A percentile compares a stretch with the other conserved stretches of the same genome.
Conservation (phyloP, 495 filamentous ascomycete genomes). For the Lasiosphaeriaceae sp. region DNA sequence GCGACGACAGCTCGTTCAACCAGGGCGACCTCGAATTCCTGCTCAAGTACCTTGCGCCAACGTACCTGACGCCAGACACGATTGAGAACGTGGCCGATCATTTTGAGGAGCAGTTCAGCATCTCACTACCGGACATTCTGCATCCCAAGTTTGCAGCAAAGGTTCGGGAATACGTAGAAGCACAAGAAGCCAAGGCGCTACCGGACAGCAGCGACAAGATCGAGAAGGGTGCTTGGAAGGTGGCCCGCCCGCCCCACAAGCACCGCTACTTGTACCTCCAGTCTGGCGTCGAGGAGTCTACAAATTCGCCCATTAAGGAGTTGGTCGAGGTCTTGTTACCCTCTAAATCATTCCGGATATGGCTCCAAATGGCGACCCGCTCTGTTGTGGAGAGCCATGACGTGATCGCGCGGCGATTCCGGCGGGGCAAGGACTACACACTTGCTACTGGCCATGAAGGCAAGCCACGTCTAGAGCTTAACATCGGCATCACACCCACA, state of each 20-base stretch:
- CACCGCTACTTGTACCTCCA: conserved; percentile 86
- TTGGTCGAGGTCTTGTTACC: conserved; percentile 76
- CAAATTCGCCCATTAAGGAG: conserved; percentile 62
- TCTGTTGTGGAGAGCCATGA: conserved; percentile 62
- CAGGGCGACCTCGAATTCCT: conserved; percentile 80
- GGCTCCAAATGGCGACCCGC: conserved; percentile 78
- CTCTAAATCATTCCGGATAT: conserved; percentile 82
- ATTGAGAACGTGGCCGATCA: conserved; percentile 73
- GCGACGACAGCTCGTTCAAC: conserved; percentile 51
- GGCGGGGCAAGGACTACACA: conserved; percentile 84
- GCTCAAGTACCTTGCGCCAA: conserved; percentile 80
- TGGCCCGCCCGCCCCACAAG: conserved; percentile 89
- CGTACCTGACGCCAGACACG: conserved; percentile 91
- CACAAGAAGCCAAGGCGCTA: conserved; percentile 52
- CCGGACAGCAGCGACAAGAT: conserved; percentile 51
- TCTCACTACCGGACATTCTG: conserved; percentile 74
- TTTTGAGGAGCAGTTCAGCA: conserved; percentile 77
- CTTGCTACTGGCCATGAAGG: conserved; percentile 81
- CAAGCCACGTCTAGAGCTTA: conserved; percentile 80
- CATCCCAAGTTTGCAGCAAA: conserved; percentile 67
- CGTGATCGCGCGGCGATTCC: conserved; percentile 76
- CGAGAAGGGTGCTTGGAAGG: conserved; percentile 61
- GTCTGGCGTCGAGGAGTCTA: conserved; percentile 18
- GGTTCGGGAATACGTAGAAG: conserved; percentile 64
- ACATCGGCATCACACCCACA: conserved; percentile 77